phyloP scores from a whole-genome alignment of 208 protist species.

The Trichomonas gallinae region DNA sequence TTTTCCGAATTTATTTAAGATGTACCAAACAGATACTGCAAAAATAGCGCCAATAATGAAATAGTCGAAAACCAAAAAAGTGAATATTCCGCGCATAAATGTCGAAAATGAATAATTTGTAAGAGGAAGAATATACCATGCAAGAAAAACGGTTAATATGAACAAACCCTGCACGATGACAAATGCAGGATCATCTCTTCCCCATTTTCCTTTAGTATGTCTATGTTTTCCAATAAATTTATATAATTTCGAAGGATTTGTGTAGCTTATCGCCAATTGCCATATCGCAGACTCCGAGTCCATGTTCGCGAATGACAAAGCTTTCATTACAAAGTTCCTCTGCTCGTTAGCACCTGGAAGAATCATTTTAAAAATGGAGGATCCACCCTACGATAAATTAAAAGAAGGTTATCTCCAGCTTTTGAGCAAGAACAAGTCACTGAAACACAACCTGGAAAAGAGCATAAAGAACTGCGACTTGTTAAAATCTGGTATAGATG shows the following conservation, averaged over 20 bases:
- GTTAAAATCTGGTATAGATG: background rate
- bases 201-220: background rate
- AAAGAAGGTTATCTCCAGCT: background rate
- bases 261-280: background rate
- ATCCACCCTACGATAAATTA: background rate
- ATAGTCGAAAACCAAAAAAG: background rate
- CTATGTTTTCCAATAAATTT: background rate
- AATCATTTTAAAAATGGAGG: background rate
- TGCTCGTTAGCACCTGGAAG: background rate
- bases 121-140: background rate
- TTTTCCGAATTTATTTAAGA: background rate
- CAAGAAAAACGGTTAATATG: background rate
- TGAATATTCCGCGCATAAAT: background rate
- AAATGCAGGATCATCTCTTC: background rate
- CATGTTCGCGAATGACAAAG: background rate
- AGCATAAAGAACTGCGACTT: background rate
- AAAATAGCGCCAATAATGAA: background rate
- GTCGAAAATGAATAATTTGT: background rate
- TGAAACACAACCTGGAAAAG: background rate
- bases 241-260: background rate
- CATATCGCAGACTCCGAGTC: background rate
- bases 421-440: background rate
- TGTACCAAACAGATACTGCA: background rate
- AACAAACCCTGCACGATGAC: background rate
- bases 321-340: background rate